Base-by-base conservation (phyloP, 177 flowering plant species). In the Telopea speciosissima region DNA sequence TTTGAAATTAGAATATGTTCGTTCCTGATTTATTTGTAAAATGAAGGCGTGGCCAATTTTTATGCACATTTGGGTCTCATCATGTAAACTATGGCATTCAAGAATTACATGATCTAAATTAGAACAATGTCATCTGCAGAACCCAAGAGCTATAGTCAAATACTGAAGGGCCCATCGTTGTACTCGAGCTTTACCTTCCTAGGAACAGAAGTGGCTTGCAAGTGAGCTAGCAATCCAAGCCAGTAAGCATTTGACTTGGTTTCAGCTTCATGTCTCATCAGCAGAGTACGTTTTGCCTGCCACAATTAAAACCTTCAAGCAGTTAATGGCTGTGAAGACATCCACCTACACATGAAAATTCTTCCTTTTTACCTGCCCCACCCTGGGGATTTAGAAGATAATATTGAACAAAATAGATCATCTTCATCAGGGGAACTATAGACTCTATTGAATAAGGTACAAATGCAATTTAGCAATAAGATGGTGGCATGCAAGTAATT, bases 211-310 rank as follows among this genome's bases (percentile, higher is more conserved):
- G 95, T 72, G 58, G 98, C 91, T 79, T 96, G 99, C 82, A 93
- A 78, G 77, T 96, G 99, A 71, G 98, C 90, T 49, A 93, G 79
- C 74, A 96, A 77, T 72, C 97, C 98, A 76, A 96, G 96, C 99
- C 99, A 96, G 80, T 96, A 96, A 0, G 89, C 96, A 81, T 96
- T 96, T 72, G 98, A 85, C 85, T 96, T 96, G 63, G 86, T 84
- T 78, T 96, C 99, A 68, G 98, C 98, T 81, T 96, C 99, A 80
- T 96, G 99, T 78, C 93, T 87, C 99, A 93, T 96, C 36, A 93
- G 70, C 73, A 96, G 83, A 22, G 99, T 96, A 24, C 98, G 81
- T 67, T 82, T 93, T 68, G 99, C 99, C 99, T 96, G 86, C 68
- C 63, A 77, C 24, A 59, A 24, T 17, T 26, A 28, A 63, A 28